Evolutionary conservation across 768 basidiomycete species (phyloP), one percentile per base, ranked within the genome.

Genomic region (Tricholoma saponaceum): DNA sequence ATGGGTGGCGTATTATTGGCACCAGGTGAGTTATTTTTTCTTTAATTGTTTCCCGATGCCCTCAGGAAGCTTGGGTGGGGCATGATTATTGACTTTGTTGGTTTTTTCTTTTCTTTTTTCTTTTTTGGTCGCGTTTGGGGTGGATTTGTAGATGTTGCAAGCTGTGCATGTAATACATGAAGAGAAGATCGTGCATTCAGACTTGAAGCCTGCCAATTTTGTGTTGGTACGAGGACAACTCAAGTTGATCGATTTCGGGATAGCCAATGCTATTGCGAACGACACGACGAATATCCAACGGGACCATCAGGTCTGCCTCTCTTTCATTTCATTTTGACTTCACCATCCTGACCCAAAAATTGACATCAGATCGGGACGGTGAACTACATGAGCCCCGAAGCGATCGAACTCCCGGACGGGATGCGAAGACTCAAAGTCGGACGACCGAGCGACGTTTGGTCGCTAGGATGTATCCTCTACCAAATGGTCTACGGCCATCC

Each of bases 171-270:
- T 98, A 55, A 96, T 98, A 54, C 96, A 99, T 67, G 92, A 96
- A 61, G 95, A 97, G 74, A 96, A 96, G 73, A 97, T 99, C 60
- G 96, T 99, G 2, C 96, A 99, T 72, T 96, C 95, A 18, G 96
- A 99, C 72, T 79, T 98, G 55, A 99, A 99, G 70, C 96, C 96
- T 5, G 96, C 97, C 3, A 99, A 99, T 72, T 99, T 99, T 63
- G 95, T 99, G 20, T 79, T 99, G 28, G 96, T 98, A 56, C 87
- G 89, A 58, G 96, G 96, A 5, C 89, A 93, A 62, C 78, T 99
- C 56, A 99, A 99, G 80, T 76, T 99, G 60, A 99, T 99, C 62
- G 96, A 99, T 70, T 99, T 99, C 67, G 96, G 96, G n/a, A 99
- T 99, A 66, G 95, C 96, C 13, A 98, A 98, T 68, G 95, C 95